Conservation (phyloP, 495 filamentous ascomycete genomes). For the Lasiosphaeria ovina region DNA sequence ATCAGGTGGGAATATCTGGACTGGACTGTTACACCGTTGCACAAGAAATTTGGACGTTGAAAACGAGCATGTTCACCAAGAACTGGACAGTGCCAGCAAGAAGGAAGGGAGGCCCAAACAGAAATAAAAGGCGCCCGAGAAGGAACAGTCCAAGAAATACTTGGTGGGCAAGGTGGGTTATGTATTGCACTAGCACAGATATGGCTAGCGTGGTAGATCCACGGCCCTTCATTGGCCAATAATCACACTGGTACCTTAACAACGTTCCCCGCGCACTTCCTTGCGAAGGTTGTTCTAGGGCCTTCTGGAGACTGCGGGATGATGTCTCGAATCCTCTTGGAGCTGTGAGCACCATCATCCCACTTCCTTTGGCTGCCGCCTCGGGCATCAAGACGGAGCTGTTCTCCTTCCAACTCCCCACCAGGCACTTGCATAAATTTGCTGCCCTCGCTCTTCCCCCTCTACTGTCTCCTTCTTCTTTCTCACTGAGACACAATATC, state of each 20-base stretch:
- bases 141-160: too few species aligned
- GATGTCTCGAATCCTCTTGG: conserved; percentile 18
- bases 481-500: neutral
- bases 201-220: neutral
- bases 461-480: conserved; percentile 1
- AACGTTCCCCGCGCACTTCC: conserved; percentile 17
- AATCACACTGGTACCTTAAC: neutral
- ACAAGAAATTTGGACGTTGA: too few species aligned
- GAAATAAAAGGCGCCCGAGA: too few species aligned
- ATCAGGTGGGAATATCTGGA: too few species aligned
- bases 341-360: conserved; percentile 16
- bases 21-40: too few species aligned
- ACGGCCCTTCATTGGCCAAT: conserved; percentile 5
- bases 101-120: too few species aligned
- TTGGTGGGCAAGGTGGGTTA: too few species aligned
- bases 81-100: too few species aligned
- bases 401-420: conserved; percentile 3
- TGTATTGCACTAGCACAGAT: neutral
- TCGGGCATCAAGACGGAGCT: conserved; percentile 17
- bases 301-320: conserved; percentile 23
- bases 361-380: conserved; percentile 14
- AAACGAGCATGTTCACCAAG: too few species aligned
- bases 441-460: neutral
- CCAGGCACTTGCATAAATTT: conserved; percentile 22
- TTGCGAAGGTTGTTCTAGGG: conserved; percentile 22